These are phyloP conservation scores for Peniophora sp. DNA, from an alignment of 1,284 basidiomycete genomes.

Conservation along the genomic window DNA sequence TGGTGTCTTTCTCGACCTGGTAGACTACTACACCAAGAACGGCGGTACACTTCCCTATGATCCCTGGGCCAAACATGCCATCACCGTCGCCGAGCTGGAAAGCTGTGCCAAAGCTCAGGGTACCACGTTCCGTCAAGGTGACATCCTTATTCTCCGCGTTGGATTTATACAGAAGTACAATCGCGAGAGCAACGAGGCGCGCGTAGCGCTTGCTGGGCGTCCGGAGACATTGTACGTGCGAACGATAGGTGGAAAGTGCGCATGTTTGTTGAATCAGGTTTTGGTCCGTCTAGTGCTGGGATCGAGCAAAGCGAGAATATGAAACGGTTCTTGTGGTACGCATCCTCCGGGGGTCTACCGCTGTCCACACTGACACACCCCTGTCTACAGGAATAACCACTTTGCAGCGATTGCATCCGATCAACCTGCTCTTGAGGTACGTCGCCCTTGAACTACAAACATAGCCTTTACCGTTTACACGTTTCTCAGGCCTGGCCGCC, in stretches of 20 bases:
- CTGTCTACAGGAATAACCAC: constrained; percentile 57
- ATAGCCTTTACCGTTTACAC: neutral
- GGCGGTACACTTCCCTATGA: constrained; percentile 47
- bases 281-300: constrained; percentile 46
- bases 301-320: constrained; percentile 66
- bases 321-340: constrained; percentile 62
- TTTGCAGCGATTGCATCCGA: constrained; percentile 71
- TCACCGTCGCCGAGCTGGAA: constrained; percentile 50
- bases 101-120: constrained; percentile 56
- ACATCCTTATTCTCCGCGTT: constrained; percentile 54
- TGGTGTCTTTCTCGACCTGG: constrained; percentile 62
- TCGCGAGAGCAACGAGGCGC: constrained; percentile 33
- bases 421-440: constrained; percentile 61
- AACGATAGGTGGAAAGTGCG: too few species aligned
- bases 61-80: constrained; percentile 47
- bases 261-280: neutral
- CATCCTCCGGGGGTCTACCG: constrained; percentile 5
- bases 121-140: constrained; percentile 48
- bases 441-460: neutral
- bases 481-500: constrained; percentile 47
- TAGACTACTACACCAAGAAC: constrained; percentile 39
- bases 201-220: constrained; percentile 33
- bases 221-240: constrained; percentile 42
- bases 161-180: constrained; percentile 61
- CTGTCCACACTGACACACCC: neutral